These are phyloP conservation scores for Zostera marina DNA, from an alignment of 116 monocot genomes.

Conservation along the genomic window DNA sequence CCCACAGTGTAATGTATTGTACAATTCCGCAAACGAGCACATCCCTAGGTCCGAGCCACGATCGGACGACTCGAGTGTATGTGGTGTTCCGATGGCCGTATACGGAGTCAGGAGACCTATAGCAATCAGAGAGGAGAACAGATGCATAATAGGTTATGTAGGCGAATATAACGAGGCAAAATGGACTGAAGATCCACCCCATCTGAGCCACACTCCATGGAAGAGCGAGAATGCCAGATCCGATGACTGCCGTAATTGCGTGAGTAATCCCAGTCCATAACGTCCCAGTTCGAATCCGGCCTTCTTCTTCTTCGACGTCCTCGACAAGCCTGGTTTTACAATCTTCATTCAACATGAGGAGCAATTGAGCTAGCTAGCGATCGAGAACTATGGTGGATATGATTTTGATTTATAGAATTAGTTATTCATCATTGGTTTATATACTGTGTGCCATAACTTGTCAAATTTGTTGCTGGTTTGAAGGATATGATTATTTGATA, in stretches of 20 bases:
- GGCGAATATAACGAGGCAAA: constrained; percentile 32
- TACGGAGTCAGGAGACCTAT: constrained; percentile 50
- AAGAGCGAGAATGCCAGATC: constrained; percentile 50
- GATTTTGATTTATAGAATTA: neutral
- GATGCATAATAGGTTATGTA: constrained; percentile 55
- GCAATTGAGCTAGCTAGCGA: too few species aligned
- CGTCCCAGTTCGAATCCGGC: constrained; percentile 30
- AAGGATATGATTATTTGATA: too few species aligned
- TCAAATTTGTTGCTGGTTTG: too few species aligned
- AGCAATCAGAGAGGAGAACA: constrained; percentile 45
- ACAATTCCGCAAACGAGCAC: constrained; percentile 41
- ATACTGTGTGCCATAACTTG: too few species aligned
- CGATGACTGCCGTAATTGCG: constrained; percentile 48
- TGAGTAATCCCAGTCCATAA: constrained; percentile 62
- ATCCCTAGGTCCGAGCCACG: constrained; percentile 33
- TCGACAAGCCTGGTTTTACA: too few species aligned
- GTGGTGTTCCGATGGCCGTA: constrained; percentile 55
- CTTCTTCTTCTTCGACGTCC: too few species aligned
- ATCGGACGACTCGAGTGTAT: constrained; percentile 55
- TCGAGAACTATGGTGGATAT: neutral
- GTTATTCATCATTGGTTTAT: too few species aligned
- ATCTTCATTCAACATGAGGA: too few species aligned
- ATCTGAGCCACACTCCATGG: constrained; percentile 81
- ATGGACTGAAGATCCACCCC: constrained; percentile 57
- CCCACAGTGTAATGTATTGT: constrained; percentile 50